Base-by-base conservation (phyloP, 2,329 filamentous ascomycete species). In the Fusarium pininemorale region DNA sequence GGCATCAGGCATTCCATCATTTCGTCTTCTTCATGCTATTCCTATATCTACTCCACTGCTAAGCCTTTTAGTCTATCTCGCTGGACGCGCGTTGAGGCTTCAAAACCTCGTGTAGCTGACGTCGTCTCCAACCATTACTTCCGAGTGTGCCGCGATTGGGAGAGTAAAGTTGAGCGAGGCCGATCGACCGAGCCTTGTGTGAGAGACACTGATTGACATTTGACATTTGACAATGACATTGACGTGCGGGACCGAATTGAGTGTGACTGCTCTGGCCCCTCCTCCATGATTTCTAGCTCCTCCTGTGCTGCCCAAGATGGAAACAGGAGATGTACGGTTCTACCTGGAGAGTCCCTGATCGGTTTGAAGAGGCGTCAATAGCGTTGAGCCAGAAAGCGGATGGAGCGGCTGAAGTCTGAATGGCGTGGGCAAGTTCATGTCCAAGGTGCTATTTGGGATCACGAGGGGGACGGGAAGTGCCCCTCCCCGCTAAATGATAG, bases 71-170 rank as follows among this genome's bases (percentile, higher is more conserved):
- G 55, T 26, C 41, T 57, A 47, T 57, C 39, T 35, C 11, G 8
- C 3, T 26, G 50, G 48, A 71, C 68, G 66, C 68, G 68, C 66
- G 68, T 70, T 59, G 51, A 58, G 45, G 47, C 53, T 42, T 50
- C 42, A 18, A 47, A 42, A 50, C 22, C 65, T 72, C 69, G 70
- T 58, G 51, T 73, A 66, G 71, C 68, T 72, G 57, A 73, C 66
- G 70, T 72, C 62, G 62, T 68, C 59, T 41, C 63, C 30, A 63
- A 41, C 70, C 42, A 65, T 63, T 70, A 51, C 61, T 67, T 64
- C 73, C 73, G 73, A 67, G 39, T 15, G 51, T 44, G 61, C 71
- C 71, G 74, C 59, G 66, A 66, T 72, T 74, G 48, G 62, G 54
- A 70, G 58, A 48, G 47, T 42, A 45, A 38, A 64, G 24, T 47